These are phyloP conservation scores for Telfairia occidentalis DNA, from an alignment of 331 rosid genomes.

Conservation along the genomic window DNA sequence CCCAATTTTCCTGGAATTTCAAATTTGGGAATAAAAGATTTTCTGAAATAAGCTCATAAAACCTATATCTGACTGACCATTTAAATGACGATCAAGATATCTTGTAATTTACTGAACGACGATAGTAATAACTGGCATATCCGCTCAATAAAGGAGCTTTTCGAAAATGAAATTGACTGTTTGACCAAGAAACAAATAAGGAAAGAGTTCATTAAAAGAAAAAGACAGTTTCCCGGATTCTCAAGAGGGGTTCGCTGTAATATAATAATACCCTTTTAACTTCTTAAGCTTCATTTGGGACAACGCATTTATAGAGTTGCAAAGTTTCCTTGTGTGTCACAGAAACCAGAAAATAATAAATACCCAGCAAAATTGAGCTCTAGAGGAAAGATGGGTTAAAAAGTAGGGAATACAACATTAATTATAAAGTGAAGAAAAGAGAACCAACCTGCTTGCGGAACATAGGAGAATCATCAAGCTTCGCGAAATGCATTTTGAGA, in stretches of 20 bases:
- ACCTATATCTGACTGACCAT: neutral
- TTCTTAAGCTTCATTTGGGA: neutral
- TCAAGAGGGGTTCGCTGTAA: neutral
- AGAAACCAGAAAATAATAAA: neutral
- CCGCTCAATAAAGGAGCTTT: neutral
- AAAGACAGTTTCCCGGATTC: neutral
- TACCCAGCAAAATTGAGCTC: constrained; percentile 1
- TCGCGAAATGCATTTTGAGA: constrained; percentile 81
- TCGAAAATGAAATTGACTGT: neutral
- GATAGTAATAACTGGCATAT: neutral
- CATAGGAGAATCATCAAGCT: constrained; percentile 99
- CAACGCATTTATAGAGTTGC: neutral
- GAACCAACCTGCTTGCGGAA: constrained; percentile 93
- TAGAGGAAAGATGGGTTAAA: neutral
- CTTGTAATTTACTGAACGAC: neutral
- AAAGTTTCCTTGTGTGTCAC: constrained; percentile 8
- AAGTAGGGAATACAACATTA: neutral
- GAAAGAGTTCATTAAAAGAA: constrained; percentile 11
- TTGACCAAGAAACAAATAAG: constrained; percentile 8
- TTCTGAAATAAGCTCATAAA: neutral
- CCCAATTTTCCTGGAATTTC: neutral
- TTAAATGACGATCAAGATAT: neutral
- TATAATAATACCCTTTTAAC: neutral
- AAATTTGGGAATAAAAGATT: neutral
- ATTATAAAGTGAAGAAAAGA: constrained; percentile 1